Conservation (phyloP, 352 stramenopile genomes). For the Pythium phragmitis region DNA sequence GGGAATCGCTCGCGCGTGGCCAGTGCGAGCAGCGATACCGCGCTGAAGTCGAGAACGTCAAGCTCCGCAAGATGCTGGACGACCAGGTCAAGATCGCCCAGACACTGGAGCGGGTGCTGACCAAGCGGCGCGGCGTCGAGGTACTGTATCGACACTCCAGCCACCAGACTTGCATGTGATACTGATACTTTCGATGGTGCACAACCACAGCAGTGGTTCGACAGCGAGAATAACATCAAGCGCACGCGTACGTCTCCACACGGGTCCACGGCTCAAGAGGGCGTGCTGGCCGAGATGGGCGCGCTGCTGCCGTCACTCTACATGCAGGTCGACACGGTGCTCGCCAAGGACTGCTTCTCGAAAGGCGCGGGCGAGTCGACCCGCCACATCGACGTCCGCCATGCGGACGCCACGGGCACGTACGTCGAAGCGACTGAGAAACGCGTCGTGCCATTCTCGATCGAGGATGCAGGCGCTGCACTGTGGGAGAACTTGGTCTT, state of each 20-base stretch:
- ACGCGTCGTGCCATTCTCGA: slow-evolving; percentile 16
- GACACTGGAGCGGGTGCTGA: slow-evolving; percentile 22
- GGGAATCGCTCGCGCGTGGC: slow-evolving; percentile 22
- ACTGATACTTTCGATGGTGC: background rate
- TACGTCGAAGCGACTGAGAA: slow-evolving; percentile 18
- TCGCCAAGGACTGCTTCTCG: slow-evolving; percentile 16
- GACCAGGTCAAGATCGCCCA: slow-evolving; percentile 56
- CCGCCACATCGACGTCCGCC: slow-evolving; percentile 11
- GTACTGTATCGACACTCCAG: background rate
- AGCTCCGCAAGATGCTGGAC: slow-evolving; percentile 55
- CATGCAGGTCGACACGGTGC: slow-evolving; percentile 13
- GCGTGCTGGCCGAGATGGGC: slow-evolving; percentile 4
- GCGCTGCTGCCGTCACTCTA: slow-evolving; percentile 19
- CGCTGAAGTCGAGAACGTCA: slow-evolving; percentile 57
- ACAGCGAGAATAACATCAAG: background rate
- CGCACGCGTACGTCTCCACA: background rate
- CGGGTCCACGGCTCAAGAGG: background rate
- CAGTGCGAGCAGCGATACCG: slow-evolving; percentile 31
- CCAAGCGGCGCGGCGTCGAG: slow-evolving; percentile 14
- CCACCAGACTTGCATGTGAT: background rate
- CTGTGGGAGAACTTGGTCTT: slow-evolving; percentile 19
- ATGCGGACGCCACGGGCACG: slow-evolving; percentile 3
- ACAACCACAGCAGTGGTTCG: background rate
- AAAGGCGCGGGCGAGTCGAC: background rate
- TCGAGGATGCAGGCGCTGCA: background rate